Evolutionary conservation across 352 stramenopile genomes (phyloP).

Genomic region (Thraustochytrium sp.): DNA sequence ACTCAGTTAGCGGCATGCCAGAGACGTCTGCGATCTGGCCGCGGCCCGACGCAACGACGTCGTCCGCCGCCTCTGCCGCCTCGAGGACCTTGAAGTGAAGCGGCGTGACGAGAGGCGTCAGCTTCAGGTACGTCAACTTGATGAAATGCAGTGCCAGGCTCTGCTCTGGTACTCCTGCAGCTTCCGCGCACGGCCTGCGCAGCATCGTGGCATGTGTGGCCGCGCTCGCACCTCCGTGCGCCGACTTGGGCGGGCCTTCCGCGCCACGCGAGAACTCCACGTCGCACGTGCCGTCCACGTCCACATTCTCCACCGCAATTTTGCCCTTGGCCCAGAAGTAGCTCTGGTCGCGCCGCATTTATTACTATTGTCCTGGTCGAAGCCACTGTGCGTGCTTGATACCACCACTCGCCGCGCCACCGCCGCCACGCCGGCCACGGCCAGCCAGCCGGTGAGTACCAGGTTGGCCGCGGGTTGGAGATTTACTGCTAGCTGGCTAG

Average conservation of each 20-base stretch:
- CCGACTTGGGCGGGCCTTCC: background rate
- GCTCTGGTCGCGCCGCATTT: background rate
- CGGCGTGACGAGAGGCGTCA: background rate
- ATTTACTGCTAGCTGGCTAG: too few species aligned
- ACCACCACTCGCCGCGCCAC: too few species aligned
- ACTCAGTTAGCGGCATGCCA: background rate
- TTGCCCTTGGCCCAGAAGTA: background rate
- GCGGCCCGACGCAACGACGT: background rate
- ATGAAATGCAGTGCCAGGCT: background rate
- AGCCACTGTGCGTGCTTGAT: too few species aligned
- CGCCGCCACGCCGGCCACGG: too few species aligned
- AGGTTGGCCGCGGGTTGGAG: too few species aligned
- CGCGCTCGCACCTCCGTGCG: constrained; percentile 5
- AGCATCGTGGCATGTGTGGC: background rate
- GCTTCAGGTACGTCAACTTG: background rate
- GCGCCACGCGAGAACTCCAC: background rate
- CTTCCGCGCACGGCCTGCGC: background rate
- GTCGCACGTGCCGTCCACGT: background rate
- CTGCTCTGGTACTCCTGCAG: background rate
- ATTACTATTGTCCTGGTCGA: too few species aligned
- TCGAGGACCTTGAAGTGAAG: background rate
- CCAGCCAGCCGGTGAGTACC: too few species aligned
- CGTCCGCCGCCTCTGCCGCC: background rate
- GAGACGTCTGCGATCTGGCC: background rate
- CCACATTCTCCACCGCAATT: background rate